phyloP scores from a whole-genome alignment of 106 monocot genomes.

The Dendrobium officinale region DNA sequence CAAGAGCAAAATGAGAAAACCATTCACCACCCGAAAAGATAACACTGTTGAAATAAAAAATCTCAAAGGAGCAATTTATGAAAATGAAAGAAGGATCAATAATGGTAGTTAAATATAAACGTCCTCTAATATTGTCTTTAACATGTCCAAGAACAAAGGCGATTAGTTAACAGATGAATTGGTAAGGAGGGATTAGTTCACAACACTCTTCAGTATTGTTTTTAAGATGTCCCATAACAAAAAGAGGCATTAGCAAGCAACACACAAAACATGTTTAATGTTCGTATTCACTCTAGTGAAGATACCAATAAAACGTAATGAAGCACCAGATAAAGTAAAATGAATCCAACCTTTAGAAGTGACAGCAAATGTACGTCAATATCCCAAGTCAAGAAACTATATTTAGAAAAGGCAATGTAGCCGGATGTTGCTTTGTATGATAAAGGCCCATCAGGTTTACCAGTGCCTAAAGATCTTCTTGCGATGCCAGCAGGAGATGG shows the following conservation, averaged over 20 bases:
- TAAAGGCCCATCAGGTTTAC: conserved; percentile 43
- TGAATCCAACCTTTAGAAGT: conserved; percentile 65
- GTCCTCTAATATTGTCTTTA: background rate
- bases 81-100: background rate
- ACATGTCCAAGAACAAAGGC: background rate
- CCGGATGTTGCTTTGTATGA: conserved; percentile 65
- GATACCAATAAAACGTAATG: background rate
- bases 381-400: conserved; percentile 50
- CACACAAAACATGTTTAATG: background rate
- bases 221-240: background rate
- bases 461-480: conserved; percentile 22
- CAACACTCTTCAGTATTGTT: background rate
- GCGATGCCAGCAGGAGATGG: conserved; percentile 33
- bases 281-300: background rate
- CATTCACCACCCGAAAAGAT: background rate
- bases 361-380: conserved; percentile 63
- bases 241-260: background rate
- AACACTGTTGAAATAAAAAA: background rate
- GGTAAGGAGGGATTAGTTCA: background rate
- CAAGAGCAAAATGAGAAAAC: background rate
- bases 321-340: conserved; percentile 4
- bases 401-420: conserved; percentile 64
- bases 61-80: background rate
- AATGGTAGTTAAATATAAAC: background rate
- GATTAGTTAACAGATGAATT: background rate